A percentile compares a stretch with the other conserved stretches of the same genome.
These are phyloP conservation scores for Cylindrotheca fusiformis DNA, from an alignment of 108 stramenopile genomes.

Conservation along the genomic window DNA sequence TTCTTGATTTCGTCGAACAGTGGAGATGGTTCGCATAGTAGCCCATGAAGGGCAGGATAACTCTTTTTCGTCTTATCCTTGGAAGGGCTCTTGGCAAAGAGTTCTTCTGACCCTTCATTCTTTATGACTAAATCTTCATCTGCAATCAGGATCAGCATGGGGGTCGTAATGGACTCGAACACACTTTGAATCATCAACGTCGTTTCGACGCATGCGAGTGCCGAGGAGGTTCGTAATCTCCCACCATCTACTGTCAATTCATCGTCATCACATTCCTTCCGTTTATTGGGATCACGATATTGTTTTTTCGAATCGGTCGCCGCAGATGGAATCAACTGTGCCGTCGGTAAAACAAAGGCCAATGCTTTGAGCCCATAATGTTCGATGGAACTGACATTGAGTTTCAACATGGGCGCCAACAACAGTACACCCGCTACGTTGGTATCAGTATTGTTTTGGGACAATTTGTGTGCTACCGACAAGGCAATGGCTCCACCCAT, in stretches of 20 bases:
- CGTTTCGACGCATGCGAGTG: slow-evolving; percentile 68
- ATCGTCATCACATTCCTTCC: slow-evolving; percentile 72
- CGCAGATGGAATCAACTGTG: slow-evolving; percentile 56
- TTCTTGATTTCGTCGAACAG: slow-evolving; percentile 62
- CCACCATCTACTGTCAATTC: slow-evolving; percentile 29
- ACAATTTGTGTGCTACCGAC: slow-evolving; percentile 47
- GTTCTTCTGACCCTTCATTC: slow-evolving; percentile 53
- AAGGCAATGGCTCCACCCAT: slow-evolving; percentile 86
- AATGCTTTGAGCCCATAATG: slow-evolving; percentile 34
- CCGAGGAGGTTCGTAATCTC: slow-evolving; percentile 46
- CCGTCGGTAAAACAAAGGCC: slow-evolving; percentile 45
- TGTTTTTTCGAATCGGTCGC: slow-evolving; percentile 63
- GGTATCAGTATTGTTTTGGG: background rate
- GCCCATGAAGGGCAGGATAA: slow-evolving; percentile 78
- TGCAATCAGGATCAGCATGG: slow-evolving; percentile 69
- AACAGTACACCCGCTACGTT: slow-evolving; percentile 56
- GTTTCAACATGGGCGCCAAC: slow-evolving; percentile 77
- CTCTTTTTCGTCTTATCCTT: slow-evolving; percentile 69
- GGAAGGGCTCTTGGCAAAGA: slow-evolving; percentile 50
- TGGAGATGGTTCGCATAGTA: slow-evolving; percentile 78
- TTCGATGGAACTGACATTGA: slow-evolving; percentile 49
- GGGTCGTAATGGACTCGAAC: slow-evolving; percentile 39
- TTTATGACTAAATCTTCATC: slow-evolving; percentile 84
- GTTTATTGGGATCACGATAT: slow-evolving; percentile 65
- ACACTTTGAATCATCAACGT: slow-evolving; percentile 33